Evolutionary conservation across 1,284 basidiomycete genomes (phyloP), one percentile per base, ranked within the genome.

Genomic region (Tilletiopsis washingtonensis): DNA sequence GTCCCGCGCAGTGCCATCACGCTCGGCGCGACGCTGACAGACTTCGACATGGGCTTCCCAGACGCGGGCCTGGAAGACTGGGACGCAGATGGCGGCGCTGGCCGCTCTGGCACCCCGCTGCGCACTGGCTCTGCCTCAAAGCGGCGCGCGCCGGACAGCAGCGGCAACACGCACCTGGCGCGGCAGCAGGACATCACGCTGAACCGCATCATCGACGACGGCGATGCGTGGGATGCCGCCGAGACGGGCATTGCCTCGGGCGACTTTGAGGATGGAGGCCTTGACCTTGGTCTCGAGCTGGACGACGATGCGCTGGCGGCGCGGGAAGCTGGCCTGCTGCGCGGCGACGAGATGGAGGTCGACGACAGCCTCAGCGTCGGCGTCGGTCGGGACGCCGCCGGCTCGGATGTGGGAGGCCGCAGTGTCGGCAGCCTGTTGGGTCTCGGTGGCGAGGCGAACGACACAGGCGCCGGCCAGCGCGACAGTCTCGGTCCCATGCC

Each of bases 1-100:
- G 86, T 88, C 29, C 85, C 85, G 70, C 83, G 84, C 63, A 88
- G 88, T 57, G 82, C 87, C 21, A 90, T 91, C 72, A 91, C 88
- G 1, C 78, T 91, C 6, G 85, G 85, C 59, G 80, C 81, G 3
- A 81, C 81, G 53, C 81, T 80, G 39, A 76, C 88, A 23, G 85
- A 88, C 61, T 76, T 88, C 41, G 85, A 89, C 67, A 76, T 88
- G 15, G 76, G 88, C n/a, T 76, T 89, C 23, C 86, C 86, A 2
- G 86, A 90, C 65, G 62, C 63, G 32, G 54, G 55, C 9, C 56
- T 66, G 41, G 58, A 61, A 46, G 59, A 60, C 37, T 70, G 59
- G 52, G 63, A 62, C 45, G 46, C 34, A 20, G 45, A 53, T 34
- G 38, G 19, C 42, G 34, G 1, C 17, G 43, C 36, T 12, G 49